Percentiles rank a stretch among this genome's conserved stretches.
phyloP scores from a whole-genome alignment of 257 asterid genomes.

The Leptodermis oblonga region DNA sequence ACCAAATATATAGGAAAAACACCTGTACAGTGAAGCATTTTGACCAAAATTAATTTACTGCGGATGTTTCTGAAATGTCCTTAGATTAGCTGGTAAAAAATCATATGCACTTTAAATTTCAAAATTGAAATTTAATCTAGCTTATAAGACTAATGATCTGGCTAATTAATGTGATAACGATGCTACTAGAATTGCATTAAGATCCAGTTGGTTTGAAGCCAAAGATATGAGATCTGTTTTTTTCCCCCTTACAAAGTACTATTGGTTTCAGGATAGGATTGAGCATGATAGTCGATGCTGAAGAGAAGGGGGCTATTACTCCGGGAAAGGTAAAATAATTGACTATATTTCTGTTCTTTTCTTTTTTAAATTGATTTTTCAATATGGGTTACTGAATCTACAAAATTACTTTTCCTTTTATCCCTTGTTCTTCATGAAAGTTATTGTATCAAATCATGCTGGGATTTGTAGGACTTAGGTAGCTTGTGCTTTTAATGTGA shows the following conservation, averaged over 20 bases:
- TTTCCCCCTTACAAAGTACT: conserved; percentile 13
- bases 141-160: background rate
- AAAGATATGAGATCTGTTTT: background rate
- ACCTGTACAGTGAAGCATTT: background rate
- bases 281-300: conserved; percentile 92
- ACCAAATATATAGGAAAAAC: background rate
- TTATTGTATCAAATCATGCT: background rate
- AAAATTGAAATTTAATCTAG: background rate
- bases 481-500: background rate
- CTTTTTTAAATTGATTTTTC: background rate
- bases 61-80: background rate
- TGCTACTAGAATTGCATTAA: background rate
- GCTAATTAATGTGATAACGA: background rate
- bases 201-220: background rate
- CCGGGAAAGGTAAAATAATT: conserved; percentile 75
- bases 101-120: background rate
- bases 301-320: conserved; percentile 78
- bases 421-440: background rate
- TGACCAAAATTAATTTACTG: background rate
- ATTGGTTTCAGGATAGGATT: conserved; percentile 77
- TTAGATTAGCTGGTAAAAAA: background rate
- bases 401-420: background rate
- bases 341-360: background rate
- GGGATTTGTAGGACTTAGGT: background rate
- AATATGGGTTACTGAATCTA: background rate